A percentile compares a stretch with the other conserved stretches of the same genome.
Conservation (phyloP, 164 flowering plant species). For the Kalanchoe fedtschenkoi region DNA sequence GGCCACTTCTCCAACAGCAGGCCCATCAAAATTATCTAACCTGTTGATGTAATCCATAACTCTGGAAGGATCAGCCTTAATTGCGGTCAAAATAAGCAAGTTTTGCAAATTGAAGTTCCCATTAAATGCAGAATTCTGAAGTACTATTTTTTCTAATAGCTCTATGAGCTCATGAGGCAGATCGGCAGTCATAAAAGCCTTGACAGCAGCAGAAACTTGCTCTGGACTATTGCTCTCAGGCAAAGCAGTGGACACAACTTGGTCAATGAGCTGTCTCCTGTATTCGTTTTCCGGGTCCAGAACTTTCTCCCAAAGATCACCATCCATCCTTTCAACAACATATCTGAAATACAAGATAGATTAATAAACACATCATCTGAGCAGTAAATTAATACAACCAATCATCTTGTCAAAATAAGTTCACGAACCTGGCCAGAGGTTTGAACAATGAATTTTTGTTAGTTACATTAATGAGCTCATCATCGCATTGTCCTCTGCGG, state of each 20-base stretch:
- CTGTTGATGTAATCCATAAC: slow-evolving; percentile 96
- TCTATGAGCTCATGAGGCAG: slow-evolving; percentile 99
- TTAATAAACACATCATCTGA: not conserved
- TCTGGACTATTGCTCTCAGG: slow-evolving; percentile 99
- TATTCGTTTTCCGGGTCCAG: slow-evolving; percentile 84
- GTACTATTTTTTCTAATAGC: slow-evolving; percentile 97
- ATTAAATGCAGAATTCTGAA: slow-evolving; percentile 98
- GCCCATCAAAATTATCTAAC: slow-evolving; percentile 96
- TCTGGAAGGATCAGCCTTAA: slow-evolving; percentile 90
- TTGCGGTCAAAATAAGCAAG: slow-evolving; percentile 80
- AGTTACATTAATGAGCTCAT: slow-evolving; percentile 90
- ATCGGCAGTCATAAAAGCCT: slow-evolving; percentile 99
- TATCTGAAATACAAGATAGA: slow-evolving; percentile 55
- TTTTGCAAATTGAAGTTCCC: slow-evolving; percentile 95
- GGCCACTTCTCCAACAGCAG: slow-evolving; percentile 97
- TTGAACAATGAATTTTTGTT: slow-evolving; percentile 93
- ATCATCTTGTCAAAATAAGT: not conserved
- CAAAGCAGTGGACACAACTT: slow-evolving; percentile 97
- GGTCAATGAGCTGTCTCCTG: slow-evolving; percentile 93
- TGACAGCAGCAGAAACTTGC: slow-evolving; percentile 98
- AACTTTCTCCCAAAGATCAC: slow-evolving; percentile 91
- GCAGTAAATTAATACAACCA: not conserved
- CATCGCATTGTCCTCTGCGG: slow-evolving; percentile 97
- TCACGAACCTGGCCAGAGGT: slow-evolving; percentile 74
- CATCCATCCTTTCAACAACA: slow-evolving; percentile 99